Evolutionary conservation across 257 asterid species (phyloP), one percentile per base, ranked within the genome.

Genomic region (Linaria vulgaris): DNA sequence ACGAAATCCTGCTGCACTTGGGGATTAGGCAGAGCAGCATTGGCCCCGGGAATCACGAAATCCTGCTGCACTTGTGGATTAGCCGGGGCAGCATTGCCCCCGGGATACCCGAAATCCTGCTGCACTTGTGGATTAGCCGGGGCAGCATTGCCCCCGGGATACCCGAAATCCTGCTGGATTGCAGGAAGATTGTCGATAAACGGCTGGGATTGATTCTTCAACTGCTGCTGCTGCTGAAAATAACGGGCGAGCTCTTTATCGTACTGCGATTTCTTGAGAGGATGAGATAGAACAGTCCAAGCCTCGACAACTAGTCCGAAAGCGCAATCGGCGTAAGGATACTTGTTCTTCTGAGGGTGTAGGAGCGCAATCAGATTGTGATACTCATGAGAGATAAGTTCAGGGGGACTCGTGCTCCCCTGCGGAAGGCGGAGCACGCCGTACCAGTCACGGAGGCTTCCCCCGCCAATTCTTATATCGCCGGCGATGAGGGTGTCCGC

Each of bases 401-500:
- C 94, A n/a, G 3, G 79, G n/a, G 53, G 85, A 94, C 5, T 77
- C 82, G 19, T 85, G 76, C 78, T 80, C 95, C 59, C 66, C 77
- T 48, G 86, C 84, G 14, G 85, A 44, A 91, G 76, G 66, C 88
- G 95, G 56, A 94, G 95, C 53, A 94, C 77, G 50, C 83, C 71
- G 82, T 94, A 94, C 85, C 79, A 83, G 70, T 94, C 97, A 5
- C 64, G 3, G 34, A 27, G 83, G 16, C 59, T 88, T 45, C 81
- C 81, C 70, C 76, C 84, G 57, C 82, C 94, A 85, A 94, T 81
- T 77, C 95, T 87, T 2, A 86, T 69, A 46, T 90, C 96, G 0
- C 87, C 87, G 64, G 95, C 89, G 68, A 90, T 72, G 11, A 94
- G 83, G 39, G 99, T 90, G 69, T 94, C 97, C 27, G 77, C 91